Evolutionary conservation across 2,329 filamentous ascomycete genomes (phyloP).

Genomic region (Microthyrium microscopicum): DNA sequence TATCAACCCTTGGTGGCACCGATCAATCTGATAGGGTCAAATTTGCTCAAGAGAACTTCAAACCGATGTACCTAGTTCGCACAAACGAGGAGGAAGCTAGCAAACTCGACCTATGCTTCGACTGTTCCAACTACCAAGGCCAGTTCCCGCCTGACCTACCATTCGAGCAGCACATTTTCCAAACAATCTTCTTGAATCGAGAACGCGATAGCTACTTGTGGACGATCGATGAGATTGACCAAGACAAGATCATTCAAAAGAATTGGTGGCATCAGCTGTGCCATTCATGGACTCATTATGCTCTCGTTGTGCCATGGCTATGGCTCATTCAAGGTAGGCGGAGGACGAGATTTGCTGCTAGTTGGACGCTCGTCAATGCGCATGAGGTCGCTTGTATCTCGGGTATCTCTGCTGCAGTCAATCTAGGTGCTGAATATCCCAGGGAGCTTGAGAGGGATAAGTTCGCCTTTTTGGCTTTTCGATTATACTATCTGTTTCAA

Average conservation of each 20-base stretch:
- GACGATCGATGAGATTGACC: conserved; percentile 42
- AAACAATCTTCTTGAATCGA: conserved; percentile 51
- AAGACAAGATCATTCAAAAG: conserved; percentile 41
- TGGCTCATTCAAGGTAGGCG: conserved; percentile 54
- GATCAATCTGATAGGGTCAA: conserved; percentile 27
- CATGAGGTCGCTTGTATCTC: conserved; percentile 56
- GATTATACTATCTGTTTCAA: conserved; percentile 42
- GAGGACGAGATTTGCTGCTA: conserved; percentile 45
- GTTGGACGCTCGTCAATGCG: conserved; percentile 54
- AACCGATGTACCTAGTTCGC: conserved; percentile 50
- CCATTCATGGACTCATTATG: conserved; percentile 46
- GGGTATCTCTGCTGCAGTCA: conserved; percentile 54
- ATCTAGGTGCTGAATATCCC: conserved; percentile 47
- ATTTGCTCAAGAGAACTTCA: conserved; percentile 31
- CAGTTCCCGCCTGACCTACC: conserved; percentile 43
- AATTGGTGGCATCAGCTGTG: conserved; percentile 55
- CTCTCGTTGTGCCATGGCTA: conserved; percentile 51
- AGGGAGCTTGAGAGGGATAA: conserved; percentile 45
- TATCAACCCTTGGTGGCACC: conserved; percentile 22
- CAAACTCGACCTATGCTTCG: conserved; percentile 48
- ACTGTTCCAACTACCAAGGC: conserved; percentile 60
- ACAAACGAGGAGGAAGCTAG: conserved; percentile 35
- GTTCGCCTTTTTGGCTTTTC: conserved; percentile 43
- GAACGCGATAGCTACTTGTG: conserved; percentile 36
- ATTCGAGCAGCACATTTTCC: conserved; percentile 48